A percentile compares a stretch with the other conserved stretches of the same genome.
Conservation (phyloP, 1,284 basidiomycete species). For the Lentinus polychrous region DNA sequence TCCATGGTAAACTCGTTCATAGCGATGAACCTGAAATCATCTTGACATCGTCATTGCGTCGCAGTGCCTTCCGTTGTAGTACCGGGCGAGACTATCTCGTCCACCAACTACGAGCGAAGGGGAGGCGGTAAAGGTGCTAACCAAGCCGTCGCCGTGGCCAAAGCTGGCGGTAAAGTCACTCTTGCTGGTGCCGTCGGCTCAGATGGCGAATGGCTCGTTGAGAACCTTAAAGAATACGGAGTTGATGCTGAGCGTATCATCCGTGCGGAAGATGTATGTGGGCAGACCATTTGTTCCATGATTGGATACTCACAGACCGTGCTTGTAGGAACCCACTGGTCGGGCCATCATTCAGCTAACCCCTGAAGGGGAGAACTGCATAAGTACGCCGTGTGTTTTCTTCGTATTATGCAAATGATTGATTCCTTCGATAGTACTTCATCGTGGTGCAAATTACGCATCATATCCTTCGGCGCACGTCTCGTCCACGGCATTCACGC, state of each 20-base stretch:
- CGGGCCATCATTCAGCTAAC: slow-evolving; percentile 52
- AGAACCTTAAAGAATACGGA: slow-evolving; percentile 30
- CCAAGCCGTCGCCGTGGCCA: slow-evolving; percentile 47
- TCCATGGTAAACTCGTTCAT: slow-evolving; percentile 33
- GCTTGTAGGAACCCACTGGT: slow-evolving; percentile 39
- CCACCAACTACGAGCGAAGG: slow-evolving; percentile 36
- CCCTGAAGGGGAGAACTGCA: slow-evolving; percentile 50
- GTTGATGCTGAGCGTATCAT: slow-evolving; percentile 31
- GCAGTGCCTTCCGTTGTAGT: slow-evolving; percentile 43
- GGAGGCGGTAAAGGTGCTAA: slow-evolving; percentile 56
- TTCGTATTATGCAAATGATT: not conserved
- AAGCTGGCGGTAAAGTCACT: slow-evolving; percentile 36
- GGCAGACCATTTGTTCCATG: not conserved
- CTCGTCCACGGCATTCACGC: slow-evolving; percentile 23
- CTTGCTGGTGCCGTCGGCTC: slow-evolving; percentile 41
- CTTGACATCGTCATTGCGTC: slow-evolving; percentile 2
- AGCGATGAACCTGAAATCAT: not conserved
- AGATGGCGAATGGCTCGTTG: slow-evolving; percentile 41
- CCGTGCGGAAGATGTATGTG: slow-evolving; percentile 32
- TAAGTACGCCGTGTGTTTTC: slow-evolving; percentile 29
- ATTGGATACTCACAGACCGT: not conserved
- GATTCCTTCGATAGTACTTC: slow-evolving; percentile 35
- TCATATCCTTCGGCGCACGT: slow-evolving; percentile 18
- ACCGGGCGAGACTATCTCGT: slow-evolving; percentile 52
- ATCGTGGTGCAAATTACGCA: slow-evolving; percentile 48